Base-by-base conservation (phyloP, 2,329 filamentous ascomycete genomes). In the Diaporthe ampelina region DNA sequence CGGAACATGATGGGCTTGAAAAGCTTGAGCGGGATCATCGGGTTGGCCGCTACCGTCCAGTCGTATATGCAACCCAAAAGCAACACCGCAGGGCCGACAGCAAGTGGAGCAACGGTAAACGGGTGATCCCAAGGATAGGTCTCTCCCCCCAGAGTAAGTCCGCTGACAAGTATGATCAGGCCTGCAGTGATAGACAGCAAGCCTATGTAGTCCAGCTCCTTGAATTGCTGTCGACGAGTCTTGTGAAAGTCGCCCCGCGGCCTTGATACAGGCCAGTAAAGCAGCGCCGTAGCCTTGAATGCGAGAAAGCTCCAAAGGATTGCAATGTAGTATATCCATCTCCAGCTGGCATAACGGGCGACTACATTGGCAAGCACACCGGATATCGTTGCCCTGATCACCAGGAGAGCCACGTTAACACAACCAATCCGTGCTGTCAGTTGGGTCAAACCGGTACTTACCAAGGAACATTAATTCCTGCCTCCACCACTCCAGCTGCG, bases 321-420 rank as follows among this genome's bases (percentile, higher is more conserved):
- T 24, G 70, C 57, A 29, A 72, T 72, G 35, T 72, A 72, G 58
- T 65, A 72, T 11, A 72, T n/a, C 70, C 70, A 72, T n/a, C 70
- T 72, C 70, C 70, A 72, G 24, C 70, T 72, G n/a, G 57, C 45
- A 9, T 72, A 72, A 8, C 70, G 70, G 19, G 70, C 59, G 15
- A 72, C 32, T 17, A 32, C 45, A n/a, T 72, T 72, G 7, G 43
- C 70, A 2, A 72, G 43, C 0, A 72, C 45, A 0, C 58, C 70
- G 0, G 70, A 50, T 3, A 72, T 29, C 5, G 70, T 65, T 40
- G 57, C 57, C 70, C 70, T 72, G 35, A 1, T 7, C 0, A 54
- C 3, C 24, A n/a, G 9, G 29, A 43, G 1, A 11, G 3, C 11
- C 29, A 43, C 10, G 40, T 72, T 15, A 72, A 26, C n/a, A 10